Conservation (phyloP, 768 basidiomycete species). For the Leucosporidium yakuticum region DNA sequence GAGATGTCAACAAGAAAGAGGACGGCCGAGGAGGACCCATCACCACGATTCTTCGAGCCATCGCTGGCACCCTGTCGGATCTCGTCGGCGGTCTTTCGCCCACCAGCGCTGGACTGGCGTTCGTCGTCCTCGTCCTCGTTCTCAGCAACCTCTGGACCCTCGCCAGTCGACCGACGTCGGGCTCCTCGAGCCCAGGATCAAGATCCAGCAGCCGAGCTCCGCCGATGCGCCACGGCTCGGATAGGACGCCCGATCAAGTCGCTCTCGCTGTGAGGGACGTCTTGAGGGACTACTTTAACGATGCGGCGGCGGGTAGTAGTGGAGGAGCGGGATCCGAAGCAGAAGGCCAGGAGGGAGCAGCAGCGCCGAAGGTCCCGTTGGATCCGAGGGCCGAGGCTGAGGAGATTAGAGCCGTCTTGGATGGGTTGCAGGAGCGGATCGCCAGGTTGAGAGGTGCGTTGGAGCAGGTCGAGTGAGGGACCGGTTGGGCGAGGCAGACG, state of each 20-base stretch:
- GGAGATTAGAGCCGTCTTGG: slow-evolving; percentile 52
- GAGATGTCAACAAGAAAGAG: slow-evolving; percentile 7
- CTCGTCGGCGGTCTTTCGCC: slow-evolving; percentile 21
- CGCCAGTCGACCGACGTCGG: slow-evolving; percentile 6
- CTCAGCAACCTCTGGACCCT: slow-evolving; percentile 75
- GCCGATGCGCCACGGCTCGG: neutral
- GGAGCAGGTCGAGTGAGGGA: neutral
- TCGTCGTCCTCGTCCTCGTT: slow-evolving; percentile 65
- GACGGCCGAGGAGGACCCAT: no score
- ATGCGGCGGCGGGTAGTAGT: neutral
- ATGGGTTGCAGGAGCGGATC: slow-evolving; percentile 57
- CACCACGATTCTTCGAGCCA: neutral
- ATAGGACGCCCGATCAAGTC: slow-evolving; percentile 20
- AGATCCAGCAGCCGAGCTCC: slow-evolving; percentile 1
- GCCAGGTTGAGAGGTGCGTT: neutral
- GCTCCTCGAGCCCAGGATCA: neutral
- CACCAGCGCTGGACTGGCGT: slow-evolving; percentile 49
- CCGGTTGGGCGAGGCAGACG: neutral
- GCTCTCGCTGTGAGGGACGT: slow-evolving; percentile 37
- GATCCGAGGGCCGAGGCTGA: slow-evolving; percentile 51
- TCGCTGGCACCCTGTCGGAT: slow-evolving; percentile 9
- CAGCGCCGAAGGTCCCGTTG: slow-evolving; percentile 35
- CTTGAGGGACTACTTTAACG: slow-evolving; percentile 35
- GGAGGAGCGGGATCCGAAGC: neutral
- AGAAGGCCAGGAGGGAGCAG: slow-evolving; percentile 44